Evolutionary conservation across 2,329 filamentous ascomycete species (phyloP), one percentile per base, ranked within the genome.

Genomic region (Cytospora schulzeri): DNA sequence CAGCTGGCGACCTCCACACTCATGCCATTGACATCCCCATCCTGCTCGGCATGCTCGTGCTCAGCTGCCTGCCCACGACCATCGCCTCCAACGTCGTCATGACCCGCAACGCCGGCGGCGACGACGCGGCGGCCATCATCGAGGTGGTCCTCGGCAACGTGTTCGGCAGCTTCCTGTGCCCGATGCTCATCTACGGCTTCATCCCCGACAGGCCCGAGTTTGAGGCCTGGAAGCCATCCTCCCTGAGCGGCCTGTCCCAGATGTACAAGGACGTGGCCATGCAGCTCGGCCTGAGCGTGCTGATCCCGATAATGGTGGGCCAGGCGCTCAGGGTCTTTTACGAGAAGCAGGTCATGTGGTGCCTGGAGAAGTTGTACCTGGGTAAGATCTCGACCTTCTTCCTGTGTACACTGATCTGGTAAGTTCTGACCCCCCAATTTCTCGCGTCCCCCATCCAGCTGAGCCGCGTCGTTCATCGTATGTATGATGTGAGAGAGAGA

Each of bases 41-140:
- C 50, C 76, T 92, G 33, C 83, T 90, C 3, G 89, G 90, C 12
- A 85, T 91, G 73, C 81, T 91, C 3, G 84, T 89, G 48, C 81
- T 87, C 1, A 83, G 86, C n/a, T 89, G 85, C 71, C 84, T 90
- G 5, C 88, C 89, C 1, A 92, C 89, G 0, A 91, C 89, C 0
- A 89, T 91, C 70, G 84, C 87, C 9, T 90, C 86, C 54, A 91
- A 91, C 72, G 87, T 91, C 9, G 87, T 91, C 50, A 91, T 91
- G 88, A 91, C 89, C 7, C 79, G 88, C 29, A 81, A 85, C 48
- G 85, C 89, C 0, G 85, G 88, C 45, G 89, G 89, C 6, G 90
- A 91, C 69, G 85, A 87, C 65, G 85, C 85, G 3, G 84, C 86
- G 0, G 85, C 85, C 57, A 80, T 89, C 66, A 88, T 91, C 35